A percentile compares a stretch with the other conserved stretches of the same genome.
Conservation (phyloP, 768 basidiomycete genomes). For the Crucibulum laeve region DNA sequence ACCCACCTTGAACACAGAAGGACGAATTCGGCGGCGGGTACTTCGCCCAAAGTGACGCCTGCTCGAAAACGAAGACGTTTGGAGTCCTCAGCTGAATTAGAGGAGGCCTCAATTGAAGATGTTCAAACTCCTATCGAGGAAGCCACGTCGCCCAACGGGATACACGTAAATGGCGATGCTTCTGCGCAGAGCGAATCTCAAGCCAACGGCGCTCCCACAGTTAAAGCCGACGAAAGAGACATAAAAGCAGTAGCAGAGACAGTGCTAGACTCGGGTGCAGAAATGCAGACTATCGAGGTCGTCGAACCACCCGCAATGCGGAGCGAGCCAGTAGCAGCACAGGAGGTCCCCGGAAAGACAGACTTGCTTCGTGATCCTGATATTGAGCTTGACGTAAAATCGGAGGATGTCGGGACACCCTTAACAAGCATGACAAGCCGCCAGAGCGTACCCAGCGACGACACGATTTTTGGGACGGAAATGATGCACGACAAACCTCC, state of each 20-base stretch:
- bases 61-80: conserved; percentile 43
- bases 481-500: background rate
- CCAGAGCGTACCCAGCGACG: conserved; percentile 57
- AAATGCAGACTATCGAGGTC: too few species aligned
- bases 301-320: too few species aligned
- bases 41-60: conserved; percentile 15
- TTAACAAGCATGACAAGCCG: conserved; percentile 43
- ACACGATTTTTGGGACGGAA: conserved; percentile 41
- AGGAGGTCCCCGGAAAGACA: background rate
- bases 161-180: background rate
- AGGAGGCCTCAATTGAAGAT: conserved; percentile 10
- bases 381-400: conserved; percentile 31
- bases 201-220: background rate
- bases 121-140: background rate
- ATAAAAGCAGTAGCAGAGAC: too few species aligned
- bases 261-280: too few species aligned
- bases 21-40: conserved; percentile 1
- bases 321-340: too few species aligned
- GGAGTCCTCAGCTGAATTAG: conserved; percentile 31
- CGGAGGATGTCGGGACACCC: conserved; percentile 53
- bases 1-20: conserved; percentile 10
- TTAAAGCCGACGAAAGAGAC: too few species aligned
- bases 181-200: conserved; percentile 1
- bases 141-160: background rate
- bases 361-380: conserved; percentile 2